A percentile compares a stretch with the other conserved stretches of the same genome.
Conservation (phyloP, 2,329 filamentous ascomycete genomes). For the Huntiella decipiens region DNA sequence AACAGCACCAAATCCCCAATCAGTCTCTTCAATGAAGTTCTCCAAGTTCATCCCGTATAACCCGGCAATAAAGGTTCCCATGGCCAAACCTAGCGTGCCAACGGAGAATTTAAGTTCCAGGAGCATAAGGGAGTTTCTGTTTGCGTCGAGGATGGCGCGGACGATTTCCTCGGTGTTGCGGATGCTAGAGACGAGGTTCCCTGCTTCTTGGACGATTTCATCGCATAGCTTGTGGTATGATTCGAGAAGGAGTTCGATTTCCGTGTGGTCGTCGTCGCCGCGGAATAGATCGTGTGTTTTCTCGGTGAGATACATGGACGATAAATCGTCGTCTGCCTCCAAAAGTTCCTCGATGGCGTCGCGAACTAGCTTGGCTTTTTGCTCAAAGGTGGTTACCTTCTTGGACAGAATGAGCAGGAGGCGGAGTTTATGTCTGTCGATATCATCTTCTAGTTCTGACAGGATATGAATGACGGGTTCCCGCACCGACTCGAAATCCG, state of each 20-base stretch:
- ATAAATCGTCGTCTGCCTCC: conserved; percentile 88
- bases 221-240: conserved; percentile 97
- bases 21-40: conserved; percentile 91
- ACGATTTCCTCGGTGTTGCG: conserved; percentile 98
- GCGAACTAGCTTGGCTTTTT: conserved; percentile 82
- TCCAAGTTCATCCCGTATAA: conserved; percentile 99
- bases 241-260: conserved; percentile 91
- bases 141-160: conserved; percentile 91
- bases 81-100: conserved; percentile 80
- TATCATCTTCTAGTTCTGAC: conserved; percentile 84
- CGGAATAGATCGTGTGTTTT: conserved; percentile 56
- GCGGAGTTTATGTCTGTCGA: conserved; percentile 82
- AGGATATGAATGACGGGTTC: conserved; percentile 82
- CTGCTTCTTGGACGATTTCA: conserved; percentile 89
- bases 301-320: conserved; percentile 89
- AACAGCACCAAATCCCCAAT: conserved; percentile 66
- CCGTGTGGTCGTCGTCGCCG: conserved; percentile 73
- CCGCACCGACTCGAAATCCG: conserved; percentile 82
- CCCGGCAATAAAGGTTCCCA: conserved; percentile 88
- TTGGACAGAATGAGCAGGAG: conserved; percentile 87
- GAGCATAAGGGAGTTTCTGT: conserved; percentile 94
- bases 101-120: conserved; percentile 93
- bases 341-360: conserved; percentile 90
- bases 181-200: conserved; percentile 84
- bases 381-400: conserved; percentile 89